Percentiles rank a stretch among this genome's conserved stretches.
Conservation (phyloP, 176 grass and related monocot species). For the Aegilops sharonensis region DNA sequence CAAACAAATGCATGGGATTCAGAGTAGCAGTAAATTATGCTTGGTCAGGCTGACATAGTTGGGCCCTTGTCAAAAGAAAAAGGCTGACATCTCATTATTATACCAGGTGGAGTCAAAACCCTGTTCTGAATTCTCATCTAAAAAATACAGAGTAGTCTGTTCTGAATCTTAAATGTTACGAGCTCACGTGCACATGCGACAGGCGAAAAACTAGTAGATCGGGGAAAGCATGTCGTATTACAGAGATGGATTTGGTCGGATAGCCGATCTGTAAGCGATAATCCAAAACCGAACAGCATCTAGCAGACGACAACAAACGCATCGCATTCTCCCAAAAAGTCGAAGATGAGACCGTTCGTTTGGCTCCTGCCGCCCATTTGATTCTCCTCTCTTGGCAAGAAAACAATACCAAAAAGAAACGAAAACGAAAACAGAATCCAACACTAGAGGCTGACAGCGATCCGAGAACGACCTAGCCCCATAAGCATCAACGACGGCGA, state of each 20-base stretch:
- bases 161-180: background rate
- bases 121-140: background rate
- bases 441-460: background rate
- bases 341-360: background rate
- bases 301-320: background rate
- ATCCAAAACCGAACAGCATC: background rate
- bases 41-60: background rate
- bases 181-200: constrained; percentile 24
- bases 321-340: background rate
- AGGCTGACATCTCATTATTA: background rate
- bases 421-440: constrained; percentile 1
- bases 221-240: background rate
- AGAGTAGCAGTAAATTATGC: background rate
- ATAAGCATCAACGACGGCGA: background rate
- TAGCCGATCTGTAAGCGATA: background rate
- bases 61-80: background rate
- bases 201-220: background rate
- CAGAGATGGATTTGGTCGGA: background rate
- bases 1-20: background rate
- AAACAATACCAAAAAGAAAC: background rate
- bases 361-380: background rate
- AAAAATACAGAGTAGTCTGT: background rate
- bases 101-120: background rate
- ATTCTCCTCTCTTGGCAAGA: background rate
- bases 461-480: background rate